These are phyloP conservation scores for Phaseolus coccineus DNA, from an alignment of 331 rosid species.

Conservation along the genomic window DNA sequence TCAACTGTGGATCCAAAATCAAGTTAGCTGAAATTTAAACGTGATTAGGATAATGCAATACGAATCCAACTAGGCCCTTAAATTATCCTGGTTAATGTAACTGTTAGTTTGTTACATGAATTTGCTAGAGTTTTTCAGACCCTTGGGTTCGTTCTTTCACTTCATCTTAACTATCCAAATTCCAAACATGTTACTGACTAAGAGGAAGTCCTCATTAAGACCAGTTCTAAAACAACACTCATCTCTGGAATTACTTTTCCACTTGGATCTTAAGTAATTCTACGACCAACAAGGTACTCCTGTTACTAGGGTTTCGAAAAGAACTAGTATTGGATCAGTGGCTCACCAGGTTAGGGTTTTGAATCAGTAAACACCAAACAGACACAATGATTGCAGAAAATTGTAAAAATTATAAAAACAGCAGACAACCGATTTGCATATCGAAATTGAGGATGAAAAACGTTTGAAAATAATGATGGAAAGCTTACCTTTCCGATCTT, in stretches of 20 bases:
- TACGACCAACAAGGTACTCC: background rate
- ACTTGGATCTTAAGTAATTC: background rate
- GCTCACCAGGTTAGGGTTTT: constrained; percentile 26
- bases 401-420: background rate
- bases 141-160: background rate
- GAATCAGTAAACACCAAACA: constrained; percentile 24
- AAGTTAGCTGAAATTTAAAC: background rate
- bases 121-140: background rate
- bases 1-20: background rate
- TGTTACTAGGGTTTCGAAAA: background rate
- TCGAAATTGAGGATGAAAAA: constrained; percentile 11
- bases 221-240: background rate
- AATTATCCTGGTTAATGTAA: background rate
- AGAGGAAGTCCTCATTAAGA: background rate
- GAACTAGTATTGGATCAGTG: constrained; percentile 4
- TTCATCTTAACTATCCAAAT: background rate
- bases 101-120: background rate
- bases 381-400: background rate
- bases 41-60: background rate
- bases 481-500: constrained; percentile 52
- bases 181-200: background rate
- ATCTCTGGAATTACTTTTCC: background rate
- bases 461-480: background rate
- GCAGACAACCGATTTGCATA: background rate
- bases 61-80: background rate